phyloP scores from a whole-genome alignment of 441 rosid genomes.

The Adansonia madagascariensis region DNA sequence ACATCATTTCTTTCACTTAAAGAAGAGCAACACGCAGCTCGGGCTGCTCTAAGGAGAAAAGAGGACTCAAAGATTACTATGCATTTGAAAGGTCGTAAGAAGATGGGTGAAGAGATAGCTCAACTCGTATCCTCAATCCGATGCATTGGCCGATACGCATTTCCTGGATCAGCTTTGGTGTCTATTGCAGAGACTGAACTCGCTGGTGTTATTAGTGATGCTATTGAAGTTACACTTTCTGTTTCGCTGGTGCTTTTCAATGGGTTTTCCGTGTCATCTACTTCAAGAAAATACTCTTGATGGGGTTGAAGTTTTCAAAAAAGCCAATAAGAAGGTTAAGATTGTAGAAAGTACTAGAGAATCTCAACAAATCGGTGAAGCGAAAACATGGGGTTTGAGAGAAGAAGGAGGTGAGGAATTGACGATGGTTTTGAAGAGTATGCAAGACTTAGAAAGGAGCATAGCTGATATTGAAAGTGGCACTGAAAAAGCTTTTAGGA shows the following conservation, averaged over 20 bases:
- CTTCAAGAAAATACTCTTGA: slow-evolving; percentile 42
- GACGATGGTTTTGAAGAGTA: slow-evolving; percentile 47
- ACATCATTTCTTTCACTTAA: slow-evolving; percentile 50
- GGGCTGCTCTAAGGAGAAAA: slow-evolving; percentile 59
- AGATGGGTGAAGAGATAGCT: slow-evolving; percentile 50
- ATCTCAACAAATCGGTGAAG: slow-evolving; percentile 46
- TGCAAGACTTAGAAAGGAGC: slow-evolving; percentile 60
- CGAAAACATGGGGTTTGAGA: slow-evolving; percentile 54
- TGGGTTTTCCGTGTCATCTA: slow-evolving; percentile 48
- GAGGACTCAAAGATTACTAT: slow-evolving; percentile 51
- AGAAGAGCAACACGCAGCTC: slow-evolving; percentile 68
- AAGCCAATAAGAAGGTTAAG: slow-evolving; percentile 35
- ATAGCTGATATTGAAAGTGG: slow-evolving; percentile 50
- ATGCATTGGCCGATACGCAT: slow-evolving; percentile 30
- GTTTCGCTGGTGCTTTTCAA: slow-evolving; percentile 61
- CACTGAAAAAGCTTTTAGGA: slow-evolving; percentile 54
- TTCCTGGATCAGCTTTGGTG: slow-evolving; percentile 28
- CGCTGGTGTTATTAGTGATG: slow-evolving; percentile 49
- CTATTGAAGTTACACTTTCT: slow-evolving; percentile 48
- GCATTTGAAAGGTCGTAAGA: slow-evolving; percentile 52
- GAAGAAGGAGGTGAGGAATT: slow-evolving; percentile 65
- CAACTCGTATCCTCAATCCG: slow-evolving; percentile 48
- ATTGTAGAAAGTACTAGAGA: slow-evolving; percentile 54
- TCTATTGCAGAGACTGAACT: slow-evolving; percentile 49
- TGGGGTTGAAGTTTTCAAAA: slow-evolving; percentile 39